These are phyloP conservation scores for Oryza longistaminata DNA, from an alignment of 176 grass and related monocot species.

Conservation along the genomic window DNA sequence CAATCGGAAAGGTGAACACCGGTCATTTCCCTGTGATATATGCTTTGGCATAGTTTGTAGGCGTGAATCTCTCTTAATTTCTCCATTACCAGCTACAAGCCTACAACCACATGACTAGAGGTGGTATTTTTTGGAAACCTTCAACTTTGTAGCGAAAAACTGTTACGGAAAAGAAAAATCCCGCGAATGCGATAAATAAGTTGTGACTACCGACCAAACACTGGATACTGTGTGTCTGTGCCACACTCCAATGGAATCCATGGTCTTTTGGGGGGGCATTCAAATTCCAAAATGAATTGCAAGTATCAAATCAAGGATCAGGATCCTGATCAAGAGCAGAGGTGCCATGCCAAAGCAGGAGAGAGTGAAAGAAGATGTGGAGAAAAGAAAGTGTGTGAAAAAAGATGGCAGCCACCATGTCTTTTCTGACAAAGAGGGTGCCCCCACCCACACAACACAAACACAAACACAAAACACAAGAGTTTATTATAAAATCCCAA, in stretches of 20 bases:
- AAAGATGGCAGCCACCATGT: slow-evolving; percentile 20
- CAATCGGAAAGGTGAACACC: too few relatives aligned
- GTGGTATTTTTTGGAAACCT: neutral
- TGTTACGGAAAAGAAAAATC: neutral
- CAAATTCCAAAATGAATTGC: slow-evolving; percentile 33
- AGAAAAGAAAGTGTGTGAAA: slow-evolving; percentile 19
- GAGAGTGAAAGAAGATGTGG: slow-evolving; percentile 3
- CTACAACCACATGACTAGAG: neutral
- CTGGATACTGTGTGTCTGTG: neutral
- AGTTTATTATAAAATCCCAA: slow-evolving; percentile 37
- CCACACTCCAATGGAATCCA: slow-evolving; percentile 7
- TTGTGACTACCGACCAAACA: neutral
- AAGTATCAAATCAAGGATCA: slow-evolving; percentile 26
- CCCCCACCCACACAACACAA: slow-evolving; percentile 33
- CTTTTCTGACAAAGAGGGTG: slow-evolving; percentile 52
- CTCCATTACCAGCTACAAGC: neutral
- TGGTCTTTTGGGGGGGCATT: slow-evolving; percentile 4
- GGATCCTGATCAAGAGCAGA: slow-evolving; percentile 16
- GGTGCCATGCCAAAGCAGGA: slow-evolving; percentile 35
- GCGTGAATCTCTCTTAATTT: neutral
- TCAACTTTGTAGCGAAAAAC: neutral
- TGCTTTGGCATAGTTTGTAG: neutral
- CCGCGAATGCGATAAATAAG: neutral
- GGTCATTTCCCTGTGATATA: too few relatives aligned
- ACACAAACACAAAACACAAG: neutral